Evolutionary conservation across 495 filamentous ascomycete genomes (phyloP), one percentile per base, ranked within the genome.

Genomic region (Pyrenula aspistea): DNA sequence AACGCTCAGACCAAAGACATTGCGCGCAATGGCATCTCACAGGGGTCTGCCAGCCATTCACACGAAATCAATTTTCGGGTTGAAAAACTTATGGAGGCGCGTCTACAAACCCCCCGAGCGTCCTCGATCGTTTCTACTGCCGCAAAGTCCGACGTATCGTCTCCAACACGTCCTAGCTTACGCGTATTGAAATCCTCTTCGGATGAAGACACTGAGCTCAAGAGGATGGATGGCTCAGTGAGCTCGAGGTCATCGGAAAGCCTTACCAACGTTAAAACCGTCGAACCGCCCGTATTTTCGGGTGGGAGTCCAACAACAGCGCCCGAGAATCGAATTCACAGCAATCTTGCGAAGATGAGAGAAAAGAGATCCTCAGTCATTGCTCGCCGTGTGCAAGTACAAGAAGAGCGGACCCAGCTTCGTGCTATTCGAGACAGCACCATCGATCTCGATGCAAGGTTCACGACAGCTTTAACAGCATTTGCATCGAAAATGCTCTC

Each of bases 371-470:
- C 49, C 22, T 31, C 15, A 10, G 42, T 57, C 25, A 20, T 57
- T 19, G 49, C 21, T 11, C 23, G n/a, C 10, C 61, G 66, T 19
- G 54, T 54, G 12, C 60, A 55, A 4, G 60, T 57, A 2, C 58
- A 48, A 36, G 61, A 68, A 42, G 31, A 66, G 12, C 63, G 65
- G 12, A 48, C 25, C 31, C 55, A 49, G 1, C 51, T 66, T 12
- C 49, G 57, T 20, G 56, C 55, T 4, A 59, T 57, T 48, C 60
- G 66, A n/a, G 56, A 63, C 20, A 55, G 60, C 24, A 61, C 63
- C 36, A 51, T 56, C 11, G 54, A 59, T 2, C 11, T 59, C 0
- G 60, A 59, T 23, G 50, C 53, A 1, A 50, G 53, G 11, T 31
- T 65, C 1, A 55, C 58, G 20, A 60, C 49, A 22, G 57, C 56